Conservation (phyloP, 1,284 basidiomycete species). For the Marasmius tenuissimus region DNA sequence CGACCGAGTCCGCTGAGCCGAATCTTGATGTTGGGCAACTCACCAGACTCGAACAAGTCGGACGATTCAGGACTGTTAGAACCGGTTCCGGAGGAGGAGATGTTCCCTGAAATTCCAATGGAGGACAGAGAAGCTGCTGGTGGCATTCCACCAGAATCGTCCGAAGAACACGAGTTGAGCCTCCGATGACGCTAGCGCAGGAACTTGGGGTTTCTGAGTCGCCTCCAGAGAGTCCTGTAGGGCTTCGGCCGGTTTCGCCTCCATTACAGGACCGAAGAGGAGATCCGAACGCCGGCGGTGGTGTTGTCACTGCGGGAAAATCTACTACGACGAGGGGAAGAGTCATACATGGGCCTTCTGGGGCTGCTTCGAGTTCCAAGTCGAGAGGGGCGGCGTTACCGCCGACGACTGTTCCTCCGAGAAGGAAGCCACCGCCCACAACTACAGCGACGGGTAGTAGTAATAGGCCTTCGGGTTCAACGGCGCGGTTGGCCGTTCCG, state of each 20-base stretch:
- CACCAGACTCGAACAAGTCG: slow-evolving; percentile 32
- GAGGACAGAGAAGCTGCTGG: slow-evolving; percentile 13
- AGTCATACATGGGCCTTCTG: slow-evolving; percentile 13
- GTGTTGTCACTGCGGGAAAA: slow-evolving; percentile 12
- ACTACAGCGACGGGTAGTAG: slow-evolving; percentile 43
- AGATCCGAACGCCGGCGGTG: slow-evolving; percentile 22
- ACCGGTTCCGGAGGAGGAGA: slow-evolving; percentile 26
- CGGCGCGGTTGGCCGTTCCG: background rate
- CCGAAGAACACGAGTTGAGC: background rate
- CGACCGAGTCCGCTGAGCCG: slow-evolving; percentile 76
- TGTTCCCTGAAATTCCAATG: slow-evolving; percentile 17
- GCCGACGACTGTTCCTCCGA: background rate
- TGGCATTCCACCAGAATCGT: background rate
- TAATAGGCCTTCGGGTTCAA: slow-evolving; percentile 21
- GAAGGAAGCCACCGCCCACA: slow-evolving; percentile 4
- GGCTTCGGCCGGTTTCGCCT: slow-evolving; percentile 27
- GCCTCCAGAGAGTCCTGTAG: slow-evolving; percentile 29
- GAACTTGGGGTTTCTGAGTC: slow-evolving; percentile 38
- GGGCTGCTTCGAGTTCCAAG: slow-evolving; percentile 13
- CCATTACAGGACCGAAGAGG: slow-evolving; percentile 44
- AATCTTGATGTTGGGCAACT: slow-evolving; percentile 67
- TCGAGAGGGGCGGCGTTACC: background rate
- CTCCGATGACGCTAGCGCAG: slow-evolving; percentile 32
- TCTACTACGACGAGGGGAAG: slow-evolving; percentile 22
- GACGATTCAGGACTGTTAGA: slow-evolving; percentile 17